Base-by-base conservation (phyloP, 2,329 filamentous ascomycete genomes). In the Akanthomyces muscarius region DNA sequence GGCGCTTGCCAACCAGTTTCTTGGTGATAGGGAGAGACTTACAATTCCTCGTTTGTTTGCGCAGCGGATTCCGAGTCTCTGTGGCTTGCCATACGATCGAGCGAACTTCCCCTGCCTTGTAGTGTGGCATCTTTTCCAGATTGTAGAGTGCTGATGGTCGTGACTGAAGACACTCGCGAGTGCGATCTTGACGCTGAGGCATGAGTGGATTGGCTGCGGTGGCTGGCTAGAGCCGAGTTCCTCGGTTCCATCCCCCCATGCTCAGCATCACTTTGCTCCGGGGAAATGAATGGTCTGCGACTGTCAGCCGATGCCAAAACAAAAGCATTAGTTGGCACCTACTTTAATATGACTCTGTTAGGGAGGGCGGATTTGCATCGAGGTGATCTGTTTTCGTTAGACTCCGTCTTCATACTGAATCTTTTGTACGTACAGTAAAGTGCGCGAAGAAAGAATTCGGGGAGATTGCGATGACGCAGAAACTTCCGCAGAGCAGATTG, bases 151-250 rank as follows among this genome's bases (percentile, higher is more conserved):
- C 78, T 78, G 25, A 81, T 74, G 0, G 81, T 84, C 1, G 83
- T 84, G 50, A 80, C 74, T 0, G 83, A 85, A 1, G 83, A 84
- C 56, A 83, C 76, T 44, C 82, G 76, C 2, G 83, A 85, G 68
- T 85, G 81, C 0, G 76, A 74, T 16, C 74, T 72, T 1, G 80
- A 82, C 0, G 75, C 77, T 3, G 81, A 79, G 21, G 77, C 76
- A 68, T 79, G 80, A 1, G 79, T 82, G 3, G 81, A 81, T 18
- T 83, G 70, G 62, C 80, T 85, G 74, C 81, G 82, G 60, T 78
- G 76, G 66, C 82, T 85, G 67, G 81, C 78, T 0, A 82, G 84
- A 61, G 14, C 42, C 33, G 36, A 51, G 76, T 77, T 68, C 76
- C 80, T 71, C 81, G 79, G 51, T 55, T 48, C 45, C 33, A 33